These are phyloP conservation scores for Basipetospora chlamydospora DNA, from an alignment of 2,329 filamentous ascomycete genomes.

Conservation along the genomic window DNA sequence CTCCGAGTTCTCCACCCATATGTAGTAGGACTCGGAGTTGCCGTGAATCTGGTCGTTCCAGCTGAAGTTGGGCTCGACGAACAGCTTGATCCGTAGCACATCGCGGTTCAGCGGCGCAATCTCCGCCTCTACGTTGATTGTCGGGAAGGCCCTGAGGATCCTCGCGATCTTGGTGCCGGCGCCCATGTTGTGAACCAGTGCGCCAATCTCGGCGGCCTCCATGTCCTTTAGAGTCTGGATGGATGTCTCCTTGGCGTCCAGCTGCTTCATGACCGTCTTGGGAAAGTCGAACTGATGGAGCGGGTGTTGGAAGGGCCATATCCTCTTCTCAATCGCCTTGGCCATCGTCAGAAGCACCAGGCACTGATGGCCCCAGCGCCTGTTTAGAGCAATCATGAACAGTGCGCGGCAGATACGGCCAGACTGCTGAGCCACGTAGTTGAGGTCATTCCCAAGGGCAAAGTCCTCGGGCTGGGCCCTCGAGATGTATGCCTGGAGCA, in stretches of 20 bases:
- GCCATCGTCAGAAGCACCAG: conserved; percentile 79
- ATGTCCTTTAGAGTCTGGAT: conserved; percentile 84
- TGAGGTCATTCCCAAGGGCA: conserved; percentile 77
- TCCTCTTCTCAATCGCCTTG: conserved; percentile 91
- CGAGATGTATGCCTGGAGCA: conserved; percentile 89
- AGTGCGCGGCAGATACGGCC: conserved; percentile 86
- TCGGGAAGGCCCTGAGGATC: conserved; percentile 82
- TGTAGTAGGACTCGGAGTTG: conserved; percentile 90
- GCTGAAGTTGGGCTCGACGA: conserved; percentile 72
- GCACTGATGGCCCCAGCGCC: conserved; percentile 92
- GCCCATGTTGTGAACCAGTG: conserved; percentile 76
- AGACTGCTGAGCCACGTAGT: conserved; percentile 91
- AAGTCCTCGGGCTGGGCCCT: conserved; percentile 82
- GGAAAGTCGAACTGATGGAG: conserved; percentile 90
- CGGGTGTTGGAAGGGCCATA: conserved; percentile 92
- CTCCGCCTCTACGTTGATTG: conserved; percentile 77
- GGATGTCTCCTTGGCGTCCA: conserved; percentile 68
- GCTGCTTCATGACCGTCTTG: conserved; percentile 64
- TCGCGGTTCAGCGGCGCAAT: conserved; percentile 93
- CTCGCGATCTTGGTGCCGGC: conserved; percentile 73
- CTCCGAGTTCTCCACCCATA: conserved; percentile 98
- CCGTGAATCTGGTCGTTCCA: conserved; percentile 95
- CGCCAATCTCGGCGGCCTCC: conserved; percentile 81
- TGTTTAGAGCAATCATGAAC: conserved; percentile 94
- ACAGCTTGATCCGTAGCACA: conserved; percentile 80